Base-by-base conservation (phyloP, 1,284 basidiomycete species). In the Phlebopus sp. region DNA sequence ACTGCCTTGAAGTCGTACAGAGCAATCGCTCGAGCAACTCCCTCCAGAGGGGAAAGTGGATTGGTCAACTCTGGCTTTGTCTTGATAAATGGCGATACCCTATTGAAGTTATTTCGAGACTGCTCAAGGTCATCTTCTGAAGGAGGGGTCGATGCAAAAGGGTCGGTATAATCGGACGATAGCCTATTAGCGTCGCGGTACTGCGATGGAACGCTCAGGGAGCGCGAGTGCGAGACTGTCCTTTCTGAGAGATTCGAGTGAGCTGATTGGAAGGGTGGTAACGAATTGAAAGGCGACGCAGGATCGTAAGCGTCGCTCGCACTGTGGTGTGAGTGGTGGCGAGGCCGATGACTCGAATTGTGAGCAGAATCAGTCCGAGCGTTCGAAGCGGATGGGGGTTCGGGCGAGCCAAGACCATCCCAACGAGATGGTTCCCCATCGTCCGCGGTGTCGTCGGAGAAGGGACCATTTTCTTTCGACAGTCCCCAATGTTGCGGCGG, bases 1-100 rank as follows among this genome's bases (percentile, higher is more conserved):
- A 84, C 76, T 6, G 86, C 87, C 37, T 76, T 66, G 66, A 91
- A 94, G 63, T 89, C 79, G 63, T 79, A 93, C 54, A 92, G 62
- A 6, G 90, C 92, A 30, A 94, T 82, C 3, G 87, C 92, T 45
- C 87, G 77, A 17, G 78, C 84, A 31, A 88, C 68, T 29, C 83
- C 84, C 59, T 85, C 82, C 44, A 71, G 62, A 34, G 74, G 75
- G 37, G 68, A 59, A 43, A 81, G 64, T 34, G 79, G 76, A 46
- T 62, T 64, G 25, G 62, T 63, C 23, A 82, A 59, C 52, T 77
- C 78, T n/a, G 73, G 69, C 56, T 79, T 81, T 8, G 77, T 66
- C 46, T 72, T 59, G 34, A 77, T 64, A 55, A 63, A 72, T 38
- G 69, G 69, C 29, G 63, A 42, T 17, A 61, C 50, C 9, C 27